These are phyloP conservation scores for Hagleromyces aurorensis DNA, from an alignment of 805 yeast genomes.

Conservation along the genomic window DNA sequence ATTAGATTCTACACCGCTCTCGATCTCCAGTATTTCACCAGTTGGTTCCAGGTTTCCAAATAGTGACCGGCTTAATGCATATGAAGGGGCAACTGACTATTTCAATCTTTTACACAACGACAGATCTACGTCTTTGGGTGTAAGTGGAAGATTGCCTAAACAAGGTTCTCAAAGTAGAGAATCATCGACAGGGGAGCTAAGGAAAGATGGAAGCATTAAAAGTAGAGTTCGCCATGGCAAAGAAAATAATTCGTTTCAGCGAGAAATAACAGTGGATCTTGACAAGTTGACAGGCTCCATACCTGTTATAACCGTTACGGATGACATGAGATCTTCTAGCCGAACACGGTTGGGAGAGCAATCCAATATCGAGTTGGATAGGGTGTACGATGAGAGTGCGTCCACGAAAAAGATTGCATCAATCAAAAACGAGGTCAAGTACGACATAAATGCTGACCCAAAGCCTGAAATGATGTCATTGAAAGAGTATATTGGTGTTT, in stretches of 20 bases:
- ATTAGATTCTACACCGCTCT: no score
- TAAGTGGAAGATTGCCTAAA: no score
- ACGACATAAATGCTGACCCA: slow-evolving; percentile 2
- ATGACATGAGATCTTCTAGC: slow-evolving; percentile 13
- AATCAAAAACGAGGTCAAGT: slow-evolving; percentile 3
- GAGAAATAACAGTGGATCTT: slow-evolving; percentile 14
- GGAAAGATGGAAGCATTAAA: no score
- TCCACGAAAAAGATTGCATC: slow-evolving; percentile 1
- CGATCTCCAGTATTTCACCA: no score
- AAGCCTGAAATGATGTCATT: slow-evolving; percentile 16
- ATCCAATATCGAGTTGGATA: slow-evolving; percentile 19
- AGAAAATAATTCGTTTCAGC: slow-evolving; percentile 3
- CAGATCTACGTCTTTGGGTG: no score
- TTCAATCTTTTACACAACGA: slow-evolving; percentile 1
- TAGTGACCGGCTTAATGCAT: no score
- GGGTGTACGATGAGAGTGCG: slow-evolving; percentile 6
- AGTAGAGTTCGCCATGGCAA: no score
- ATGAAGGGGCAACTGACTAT: no score
- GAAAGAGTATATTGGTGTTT: slow-evolving; percentile 19
- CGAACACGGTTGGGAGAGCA: slow-evolving; percentile 16
- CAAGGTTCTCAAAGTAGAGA: background rate
- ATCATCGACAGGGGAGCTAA: no score
- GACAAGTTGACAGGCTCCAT: slow-evolving; percentile 17
- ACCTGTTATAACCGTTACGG: slow-evolving; percentile 23
- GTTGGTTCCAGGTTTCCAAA: no score